Evolutionary conservation across 441 rosid genomes (phyloP).

Genomic region (Gossypium davidsonii): DNA sequence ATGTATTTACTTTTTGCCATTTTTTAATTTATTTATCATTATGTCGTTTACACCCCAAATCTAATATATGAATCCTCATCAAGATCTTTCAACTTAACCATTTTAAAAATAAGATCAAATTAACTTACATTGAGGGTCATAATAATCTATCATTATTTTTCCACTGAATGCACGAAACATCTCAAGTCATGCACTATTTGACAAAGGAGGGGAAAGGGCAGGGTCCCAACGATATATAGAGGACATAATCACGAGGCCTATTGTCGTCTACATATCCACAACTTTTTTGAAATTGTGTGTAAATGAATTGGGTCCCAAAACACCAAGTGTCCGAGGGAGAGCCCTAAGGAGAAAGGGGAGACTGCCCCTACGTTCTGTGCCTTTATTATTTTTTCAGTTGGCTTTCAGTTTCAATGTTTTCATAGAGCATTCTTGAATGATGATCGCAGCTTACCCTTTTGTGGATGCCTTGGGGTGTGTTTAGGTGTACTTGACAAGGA

Average conservation of each 20-base stretch:
- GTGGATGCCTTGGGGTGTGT: background rate
- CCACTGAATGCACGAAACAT: constrained; percentile 14
- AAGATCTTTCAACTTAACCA: background rate
- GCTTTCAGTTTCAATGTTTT: background rate
- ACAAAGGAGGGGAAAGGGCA: background rate
- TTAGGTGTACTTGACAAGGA: background rate
- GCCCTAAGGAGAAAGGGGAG: background rate
- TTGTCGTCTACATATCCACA: constrained; percentile 17
- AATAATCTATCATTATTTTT: constrained; percentile 19
- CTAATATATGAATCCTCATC: background rate
- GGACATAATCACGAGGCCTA: constrained; percentile 20
- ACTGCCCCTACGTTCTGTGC: background rate
- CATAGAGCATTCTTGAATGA: background rate
- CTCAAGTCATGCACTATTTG: constrained; percentile 17
- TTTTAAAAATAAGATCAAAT: too few relatives aligned
- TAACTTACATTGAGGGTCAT: constrained; percentile 14
- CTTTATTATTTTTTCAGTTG: background rate
- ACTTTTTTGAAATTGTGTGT: constrained; percentile 24
- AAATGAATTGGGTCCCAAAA: constrained; percentile 25
- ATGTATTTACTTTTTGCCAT: background rate
- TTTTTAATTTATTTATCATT: background rate
- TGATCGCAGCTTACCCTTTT: background rate
- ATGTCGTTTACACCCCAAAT: background rate
- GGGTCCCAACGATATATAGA: constrained; percentile 18
- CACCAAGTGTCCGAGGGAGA: background rate